Base-by-base conservation (phyloP, 805 yeast species). In the Saccharomycodes ludwigii region DNA sequence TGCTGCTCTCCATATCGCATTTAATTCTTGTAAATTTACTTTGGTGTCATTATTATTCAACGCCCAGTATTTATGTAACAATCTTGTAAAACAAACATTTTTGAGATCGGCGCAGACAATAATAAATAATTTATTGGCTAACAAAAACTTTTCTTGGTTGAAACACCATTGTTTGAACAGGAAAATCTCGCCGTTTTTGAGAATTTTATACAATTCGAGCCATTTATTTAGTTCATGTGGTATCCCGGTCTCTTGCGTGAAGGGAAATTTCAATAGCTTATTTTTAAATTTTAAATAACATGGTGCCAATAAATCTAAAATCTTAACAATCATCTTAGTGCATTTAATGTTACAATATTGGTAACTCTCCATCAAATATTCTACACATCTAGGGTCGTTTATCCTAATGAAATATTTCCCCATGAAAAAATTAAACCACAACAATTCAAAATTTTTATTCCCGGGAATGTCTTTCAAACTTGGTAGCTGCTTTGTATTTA, bases 371-470 rank as follows among this genome's bases (percentile, higher is more conserved):
- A 25, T 8, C 6, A 25, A 25, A 25, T 15, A 25, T 30, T 23
- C 27, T 29, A 19, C 29, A 29, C 26, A n/a, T 19, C 6, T 17
- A 29, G 21, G 15, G 26, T 16, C 24, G 29, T 76, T 79, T 32
- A 40, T 40, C 43, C 78, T 76, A 24, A 78, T 68, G 30, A 73
- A 65, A 32, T 80, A 61, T 10, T 76, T 62, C 2, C 86, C 83
- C 46, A 73, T 65, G 54, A 74, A 81, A 55, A 79, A 85, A 30
- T 73, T 57, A 50, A 72, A 82, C 2, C 71, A 65, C 23, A 76
- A 70, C 3, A 71, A 61, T 31, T 76, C 77, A 1, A 69, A 49
- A 31, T 60, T 63, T n/a, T 68, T 66, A 6, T 27, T 32, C 5
- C 38, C 41, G n/a, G 38, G 27, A 18, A 38, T 31, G 15, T 41